These are phyloP conservation scores for Lactifluus hygrophoroides DNA, from an alignment of 768 basidiomycete genomes.

Conservation along the genomic window DNA sequence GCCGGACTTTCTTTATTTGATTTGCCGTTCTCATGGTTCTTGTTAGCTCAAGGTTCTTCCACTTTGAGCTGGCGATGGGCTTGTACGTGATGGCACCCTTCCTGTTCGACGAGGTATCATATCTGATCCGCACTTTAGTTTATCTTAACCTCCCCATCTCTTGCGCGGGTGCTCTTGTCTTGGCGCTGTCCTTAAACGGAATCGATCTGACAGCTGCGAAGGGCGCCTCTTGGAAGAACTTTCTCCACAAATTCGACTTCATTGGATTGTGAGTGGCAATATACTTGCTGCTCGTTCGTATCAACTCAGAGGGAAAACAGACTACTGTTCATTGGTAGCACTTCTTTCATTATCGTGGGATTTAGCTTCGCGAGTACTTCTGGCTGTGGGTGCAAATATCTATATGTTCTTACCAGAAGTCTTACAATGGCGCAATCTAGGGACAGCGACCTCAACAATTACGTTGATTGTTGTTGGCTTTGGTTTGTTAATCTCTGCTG, in stretches of 20 bases:
- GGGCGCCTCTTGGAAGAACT: slow-evolving; percentile 47
- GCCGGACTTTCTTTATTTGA: slow-evolving; percentile 22
- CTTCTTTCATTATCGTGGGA: slow-evolving; percentile 65
- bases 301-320: slow-evolving; percentile 31
- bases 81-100: slow-evolving; percentile 44
- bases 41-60: slow-evolving; percentile 19
- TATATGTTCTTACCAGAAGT: not conserved
- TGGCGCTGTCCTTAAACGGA: slow-evolving; percentile 50
- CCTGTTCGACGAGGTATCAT: slow-evolving; percentile 9
- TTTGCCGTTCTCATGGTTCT: not conserved
- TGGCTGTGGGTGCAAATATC: slow-evolving; percentile 47
- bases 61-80: slow-evolving; percentile 72
- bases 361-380: slow-evolving; percentile 64
- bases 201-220: slow-evolving; percentile 40
- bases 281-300: slow-evolving; percentile 17
- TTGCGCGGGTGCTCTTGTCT: slow-evolving; percentile 46
- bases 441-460: slow-evolving; percentile 55
- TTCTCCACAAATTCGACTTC: slow-evolving; percentile 62
- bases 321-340: slow-evolving; percentile 64
- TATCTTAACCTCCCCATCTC: slow-evolving; percentile 79
- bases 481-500: slow-evolving; percentile 46
- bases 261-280: slow-evolving; percentile 54
- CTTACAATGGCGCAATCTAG: slow-evolving; percentile 30
- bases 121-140: slow-evolving; percentile 37
- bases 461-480: slow-evolving; percentile 49